Base-by-base conservation (phyloP, 176 grass and related monocot genomes). In the Areca catechu region DNA sequence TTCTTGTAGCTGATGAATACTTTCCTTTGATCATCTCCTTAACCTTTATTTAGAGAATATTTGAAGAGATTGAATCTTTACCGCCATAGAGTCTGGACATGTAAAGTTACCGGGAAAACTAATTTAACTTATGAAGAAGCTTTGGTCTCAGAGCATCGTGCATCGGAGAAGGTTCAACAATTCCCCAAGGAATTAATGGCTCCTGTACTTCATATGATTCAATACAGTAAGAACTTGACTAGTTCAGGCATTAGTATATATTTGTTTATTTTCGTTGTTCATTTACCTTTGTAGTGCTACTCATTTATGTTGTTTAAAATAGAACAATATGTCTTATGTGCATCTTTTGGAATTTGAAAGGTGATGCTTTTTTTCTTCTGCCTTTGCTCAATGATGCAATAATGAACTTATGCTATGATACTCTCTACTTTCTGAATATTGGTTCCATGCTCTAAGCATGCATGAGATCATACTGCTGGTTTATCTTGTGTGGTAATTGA, bases 81-180 rank as follows among this genome's bases (percentile, higher is more conserved):
- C 54, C 60, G 69, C 21, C 60, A 77, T 74, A 90, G 78, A 66
- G 49, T 90, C 24, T 96, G 83, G 91, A 77, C 74, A 3, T 96
- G 91, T 77, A 84, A 87, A 69, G 53, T 84, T 60, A 86, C 83
- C 16, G 83, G 91, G 59, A 96, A 96, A 76, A 70, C 74, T 52
- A 87, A 88, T 66, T 71, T 96, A 74, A 87, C 92, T 61, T 96
- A 90, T 63, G 77, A 90, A 72, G 86, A 90, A 84, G 92, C 92
- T 78, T 47, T 96, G 74, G 75, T 84, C 19, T 90, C 83, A 19
- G 86, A 96, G 77, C 51, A 77, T 57, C 77, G 18, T 48, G 86
- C 86, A 29, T 70, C 67, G 50, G 80, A 82, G 27, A 96, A 96
- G 71, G 83, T 85, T 74, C 86, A 96, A 49, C 74, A 82, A 19